Evolutionary conservation across 805 yeast genomes (phyloP), one percentile per base, ranked within the genome.

Genomic region (Saturnispora ahearnii): DNA sequence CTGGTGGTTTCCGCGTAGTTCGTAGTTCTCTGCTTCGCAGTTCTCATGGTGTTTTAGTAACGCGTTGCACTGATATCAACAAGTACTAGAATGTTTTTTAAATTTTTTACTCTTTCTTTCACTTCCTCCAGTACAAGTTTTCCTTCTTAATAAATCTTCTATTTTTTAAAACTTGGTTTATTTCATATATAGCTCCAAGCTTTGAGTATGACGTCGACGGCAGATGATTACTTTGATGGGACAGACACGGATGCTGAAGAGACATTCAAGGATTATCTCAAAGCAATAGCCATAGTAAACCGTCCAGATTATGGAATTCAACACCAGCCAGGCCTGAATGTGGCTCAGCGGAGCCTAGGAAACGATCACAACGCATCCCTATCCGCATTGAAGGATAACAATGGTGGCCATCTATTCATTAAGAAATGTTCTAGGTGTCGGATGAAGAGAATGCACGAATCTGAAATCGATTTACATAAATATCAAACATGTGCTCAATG

Each of bases 351-450:
- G 13, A 13, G 42, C 18, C n/a, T 38, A 11, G 21, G 24, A 36
- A 36, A 36, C 40, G n/a, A 28, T 26, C 15, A 24, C 12, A 13
- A 24, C n/a, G 9, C 18, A 24, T 22, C 42, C 1, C 8, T 38
- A 38, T 15, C 42, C 10, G 13, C 28, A n/a, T 13, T 38, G 29
- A 38, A 38, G 42, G 42, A 38, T 22, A 12, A 9, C 22, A 28
- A n/a, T 10, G 26, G n/a, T 38, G 28, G 45, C 50, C 12, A 26
- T 46, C 11, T 54, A 41, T 11, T 22, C 46, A 32, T 65, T 8
- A 68, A 63, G 56, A 72, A 72, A 50, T 72, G 77, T 51, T 65
- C 76, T 1, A 62, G 77, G 36, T 72, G 77, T 53, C 58, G 76
- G 15, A 72, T 69, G 22, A 71, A 68, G 42, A 54, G 77, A 48